Percentiles rank a stretch among this genome's conserved stretches.
phyloP scores from a whole-genome alignment of 352 stramenopile genomes.

The Peronospora tabacina region DNA sequence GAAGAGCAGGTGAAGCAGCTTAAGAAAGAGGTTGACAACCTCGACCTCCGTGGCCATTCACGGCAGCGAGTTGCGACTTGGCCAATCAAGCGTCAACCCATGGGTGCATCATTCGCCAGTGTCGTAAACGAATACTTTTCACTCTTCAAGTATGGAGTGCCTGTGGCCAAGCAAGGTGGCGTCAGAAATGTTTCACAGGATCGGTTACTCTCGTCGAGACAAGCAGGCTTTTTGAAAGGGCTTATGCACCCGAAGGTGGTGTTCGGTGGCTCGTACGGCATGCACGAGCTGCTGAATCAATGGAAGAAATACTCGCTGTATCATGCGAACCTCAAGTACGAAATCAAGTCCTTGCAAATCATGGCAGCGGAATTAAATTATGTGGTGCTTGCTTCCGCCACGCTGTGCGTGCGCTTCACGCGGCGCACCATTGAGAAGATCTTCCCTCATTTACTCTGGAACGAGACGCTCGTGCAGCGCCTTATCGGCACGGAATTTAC shows the following conservation, averaged over 20 bases:
- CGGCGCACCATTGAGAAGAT: slow-evolving; percentile 55
- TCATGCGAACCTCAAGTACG: slow-evolving; percentile 42
- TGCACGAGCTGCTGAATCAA: slow-evolving; percentile 44
- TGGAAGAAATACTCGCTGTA: slow-evolving; percentile 63
- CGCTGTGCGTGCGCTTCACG: slow-evolving; percentile 50
- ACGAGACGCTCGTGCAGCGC: slow-evolving; percentile 53
- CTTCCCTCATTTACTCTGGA: slow-evolving; percentile 58
- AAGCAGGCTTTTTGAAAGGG: slow-evolving; percentile 29
- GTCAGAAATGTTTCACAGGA: slow-evolving; percentile 9
- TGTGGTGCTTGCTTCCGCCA: slow-evolving; percentile 38
- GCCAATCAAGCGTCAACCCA: slow-evolving; percentile 13
- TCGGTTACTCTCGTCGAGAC: slow-evolving; percentile 24
- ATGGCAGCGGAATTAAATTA: slow-evolving; percentile 30
- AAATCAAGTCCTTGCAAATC: slow-evolving; percentile 37
- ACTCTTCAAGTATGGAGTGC: slow-evolving; percentile 52
- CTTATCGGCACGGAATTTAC: slow-evolving; percentile 49
- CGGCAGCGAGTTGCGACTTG: slow-evolving; percentile 19
- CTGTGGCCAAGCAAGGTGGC: slow-evolving; percentile 18
- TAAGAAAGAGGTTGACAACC: slow-evolving; percentile 34
- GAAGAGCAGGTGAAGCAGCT: slow-evolving; percentile 43
- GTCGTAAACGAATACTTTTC: slow-evolving; percentile 57
- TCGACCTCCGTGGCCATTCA: slow-evolving; percentile 15
- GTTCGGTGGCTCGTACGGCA: slow-evolving; percentile 42
- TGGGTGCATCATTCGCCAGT: slow-evolving; percentile 24
- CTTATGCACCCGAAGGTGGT: slow-evolving; percentile 46